Base-by-base conservation (phyloP, 345 rosid species). In the Moricandia arvensis region DNA sequence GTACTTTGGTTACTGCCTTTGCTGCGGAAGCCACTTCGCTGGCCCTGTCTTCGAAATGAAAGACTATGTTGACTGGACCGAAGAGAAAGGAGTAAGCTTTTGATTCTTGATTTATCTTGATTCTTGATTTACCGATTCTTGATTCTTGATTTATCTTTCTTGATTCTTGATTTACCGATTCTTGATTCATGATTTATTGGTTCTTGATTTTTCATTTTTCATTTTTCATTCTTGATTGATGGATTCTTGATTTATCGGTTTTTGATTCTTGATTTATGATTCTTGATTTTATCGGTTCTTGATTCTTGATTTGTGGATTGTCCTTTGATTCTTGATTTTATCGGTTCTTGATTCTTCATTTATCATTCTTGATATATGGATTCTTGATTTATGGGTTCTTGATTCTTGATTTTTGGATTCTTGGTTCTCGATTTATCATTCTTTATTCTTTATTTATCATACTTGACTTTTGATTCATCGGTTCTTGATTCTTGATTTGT, bases 41-140 rank as follows among this genome's bases (percentile, higher is more conserved):
- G 98, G 98, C 34, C 98, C 98, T 9, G 97, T 94, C 63, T 91
- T 82, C 63, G 98, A 94, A 83, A 86, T 88, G 88, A 94, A 94
- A 85, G 97, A 90, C 80, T 94, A 91, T 86, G 88, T 94, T 37
- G 89, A 94, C 34, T 94, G 98, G 96, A 91, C 93, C 31, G 96
- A 85, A 83, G 83, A 82, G 80, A 89, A 82, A 63, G 97, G 93
- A 90, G 98, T 94, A 83, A 24, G 89, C 59, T 76, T 15, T 43
- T 21, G 24, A 2, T 21, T 21, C 24, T 21, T 21, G 24, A 21
- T 21, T 21, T 21, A 21, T 21, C 24, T n/a, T n/a, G 24, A 0
- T 21, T 21, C 24, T 21, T 21, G 1, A 21, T 21, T 21, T 21
- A 21, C 2, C 1, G 1, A 21, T 21, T 21, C 24, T 21, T 21